Evolutionary conservation across 495 filamentous ascomycete genomes (phyloP), one percentile per base, ranked within the genome.

Genomic region (Coniosporium apollinis): DNA sequence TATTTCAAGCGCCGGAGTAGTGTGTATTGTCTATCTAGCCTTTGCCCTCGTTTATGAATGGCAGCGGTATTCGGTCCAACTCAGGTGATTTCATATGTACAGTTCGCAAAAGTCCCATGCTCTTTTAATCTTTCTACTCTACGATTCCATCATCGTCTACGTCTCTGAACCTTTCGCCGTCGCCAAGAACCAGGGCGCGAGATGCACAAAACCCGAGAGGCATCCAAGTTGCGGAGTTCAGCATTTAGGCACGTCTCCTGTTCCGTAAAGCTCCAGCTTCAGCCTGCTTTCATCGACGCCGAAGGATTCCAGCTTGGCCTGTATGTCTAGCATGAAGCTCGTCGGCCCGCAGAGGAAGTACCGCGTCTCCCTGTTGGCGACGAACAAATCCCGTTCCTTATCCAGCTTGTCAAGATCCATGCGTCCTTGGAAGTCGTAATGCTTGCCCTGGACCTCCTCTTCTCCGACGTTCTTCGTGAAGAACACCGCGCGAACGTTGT

Each of bases 301-400:
- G 30, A 47, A 45, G 0, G 39, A 55, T 29, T 60, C 46, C 39
- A 83, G 57, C 26, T 50, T 52, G 7, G 48, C 40, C 39, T 67
- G 47, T 19, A 66, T 58, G 15, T 67, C 66, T 3, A 57, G 50
- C 79, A 82, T 85, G 59, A 82, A 83, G 4, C 42, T 34, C 25
- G 60, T 61, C 0, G 78, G 77, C 1, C 77, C 79, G 37, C 79
- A 85, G 40, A 79, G 54, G 49, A 67, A 82, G 50, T 81, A 84
- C 43, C 72, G 55, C 1, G 79, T 63, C 20, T 46, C 51, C 4
- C 55, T 18, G 44, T 76, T 58, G 30, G 60, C 55, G 6, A 75
- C 47, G 49, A 66, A 71, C 21, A 82, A 51, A 17, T 67, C 58
- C 19, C 61, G 50, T 10, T 63, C 51, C 0, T 44, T 36, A 35